Percentiles rank a stretch among this genome's conserved stretches.
Evolutionary conservation across 2,329 filamentous ascomycete species (phyloP).

Genomic region (Verticillium klebahnii): DNA sequence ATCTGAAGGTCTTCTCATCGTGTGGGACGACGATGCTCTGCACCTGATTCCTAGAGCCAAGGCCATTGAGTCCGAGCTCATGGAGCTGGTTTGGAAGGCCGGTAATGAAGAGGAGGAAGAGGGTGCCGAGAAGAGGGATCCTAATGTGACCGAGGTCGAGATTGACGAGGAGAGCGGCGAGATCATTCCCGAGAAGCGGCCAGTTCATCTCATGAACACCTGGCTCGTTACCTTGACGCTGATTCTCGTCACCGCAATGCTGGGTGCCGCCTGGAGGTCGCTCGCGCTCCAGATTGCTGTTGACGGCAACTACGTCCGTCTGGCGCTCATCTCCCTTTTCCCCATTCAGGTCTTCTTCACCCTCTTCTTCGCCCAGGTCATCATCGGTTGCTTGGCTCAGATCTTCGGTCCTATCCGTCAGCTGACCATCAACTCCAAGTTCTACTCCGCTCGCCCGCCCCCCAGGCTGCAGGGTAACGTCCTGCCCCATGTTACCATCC

Average conservation of each 20-base stretch:
- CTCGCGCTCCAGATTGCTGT: constrained; percentile 64
- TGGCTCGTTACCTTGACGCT: constrained; percentile 64
- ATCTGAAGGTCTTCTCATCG: constrained; percentile 64
- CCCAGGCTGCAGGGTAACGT: constrained; percentile 50
- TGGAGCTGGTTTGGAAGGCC: constrained; percentile 71
- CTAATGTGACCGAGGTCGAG: constrained; percentile 44
- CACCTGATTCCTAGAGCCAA: constrained; percentile 66
- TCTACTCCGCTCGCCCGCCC: constrained; percentile 70
- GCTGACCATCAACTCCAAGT: constrained; percentile 72
- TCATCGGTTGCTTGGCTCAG: constrained; percentile 70
- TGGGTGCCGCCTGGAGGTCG: constrained; percentile 67
- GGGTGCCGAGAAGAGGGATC: constrained; percentile 44
- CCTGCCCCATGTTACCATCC: constrained; percentile 73
- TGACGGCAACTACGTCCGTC: constrained; percentile 56
- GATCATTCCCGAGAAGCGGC: constrained; percentile 58
- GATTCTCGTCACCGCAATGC: constrained; percentile 57
- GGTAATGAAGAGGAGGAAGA: constrained; percentile 51
- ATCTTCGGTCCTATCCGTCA: constrained; percentile 72
- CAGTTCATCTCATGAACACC: constrained; percentile 66
- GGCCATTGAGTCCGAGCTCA: constrained; percentile 69
- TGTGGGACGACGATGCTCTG: constrained; percentile 78
- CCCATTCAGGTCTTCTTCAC: constrained; percentile 78
- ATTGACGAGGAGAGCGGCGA: constrained; percentile 71
- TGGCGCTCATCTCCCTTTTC: constrained; percentile 61
- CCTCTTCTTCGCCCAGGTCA: constrained; percentile 75